A percentile compares a stretch with the other conserved stretches of the same genome.
phyloP scores from a whole-genome alignment of 2,329 filamentous ascomycete species.

The Pleomassaria siparia region DNA sequence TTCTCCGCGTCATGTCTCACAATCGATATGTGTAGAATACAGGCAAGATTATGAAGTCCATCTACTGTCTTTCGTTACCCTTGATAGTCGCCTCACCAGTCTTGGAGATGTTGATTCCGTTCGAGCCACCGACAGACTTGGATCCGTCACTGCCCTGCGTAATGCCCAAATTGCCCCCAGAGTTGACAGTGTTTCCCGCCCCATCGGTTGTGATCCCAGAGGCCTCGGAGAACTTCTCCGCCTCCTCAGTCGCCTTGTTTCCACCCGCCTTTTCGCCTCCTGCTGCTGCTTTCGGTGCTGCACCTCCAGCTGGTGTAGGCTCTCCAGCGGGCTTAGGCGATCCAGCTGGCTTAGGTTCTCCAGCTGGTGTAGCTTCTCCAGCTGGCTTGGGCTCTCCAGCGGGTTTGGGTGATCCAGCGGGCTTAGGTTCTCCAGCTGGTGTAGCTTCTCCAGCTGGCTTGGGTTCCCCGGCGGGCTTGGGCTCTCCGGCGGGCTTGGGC shows the following conservation, averaged over 20 bases:
- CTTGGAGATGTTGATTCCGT: conserved; percentile 33
- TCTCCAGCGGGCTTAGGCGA: neutral
- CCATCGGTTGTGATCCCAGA: conserved; percentile 28
- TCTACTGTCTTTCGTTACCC: conserved; percentile 19
- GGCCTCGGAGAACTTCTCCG: conserved; percentile 32
- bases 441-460: neutral
- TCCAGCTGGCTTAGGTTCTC: neutral
- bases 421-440: neutral
- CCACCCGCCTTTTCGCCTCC: conserved; percentile 22
- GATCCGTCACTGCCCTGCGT: conserved; percentile 36
- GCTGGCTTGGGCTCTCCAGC: neutral
- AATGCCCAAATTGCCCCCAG: conserved; percentile 37
- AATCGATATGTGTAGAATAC: too few relatives aligned
- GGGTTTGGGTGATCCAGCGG: neutral
- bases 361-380: too few relatives aligned
- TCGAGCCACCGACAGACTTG: conserved; percentile 31
- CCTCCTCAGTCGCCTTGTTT: conserved; percentile 31
- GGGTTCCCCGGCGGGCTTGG: neutral
- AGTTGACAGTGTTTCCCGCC: conserved; percentile 27
- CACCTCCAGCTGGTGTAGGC: conserved; percentile 4
- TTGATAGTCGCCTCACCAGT: conserved; percentile 25
- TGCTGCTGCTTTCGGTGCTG: conserved; percentile 9
- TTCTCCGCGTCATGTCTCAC: too few relatives aligned
- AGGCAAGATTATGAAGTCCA: neutral
- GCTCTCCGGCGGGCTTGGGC: neutral